Evolutionary conservation across 2,329 filamentous ascomycete species (phyloP), one percentile per base, ranked within the genome.

Genomic region (Cadophora gregata): DNA sequence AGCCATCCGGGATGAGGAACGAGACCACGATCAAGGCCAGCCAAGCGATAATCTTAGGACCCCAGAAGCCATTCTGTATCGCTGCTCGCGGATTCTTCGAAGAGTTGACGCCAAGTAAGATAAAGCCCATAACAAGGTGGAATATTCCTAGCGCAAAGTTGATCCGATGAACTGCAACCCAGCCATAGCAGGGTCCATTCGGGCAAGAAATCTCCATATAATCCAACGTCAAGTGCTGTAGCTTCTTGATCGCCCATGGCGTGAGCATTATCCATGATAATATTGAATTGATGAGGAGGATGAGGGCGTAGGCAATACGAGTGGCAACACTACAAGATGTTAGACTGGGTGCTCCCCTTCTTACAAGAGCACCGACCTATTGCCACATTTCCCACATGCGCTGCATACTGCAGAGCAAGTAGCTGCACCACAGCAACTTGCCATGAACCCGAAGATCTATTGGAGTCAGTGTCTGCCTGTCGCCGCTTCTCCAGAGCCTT

Each of bases 201-300:
- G 93, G 90, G 78, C 96, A 99, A 76, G 91, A 90, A 77, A 99
- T 97, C 75, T 93, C 93, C 82, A 99, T 94, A 77, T 97, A 98
- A 80, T 98, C 93, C 71, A 99, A 86, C 14, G 93, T 96, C 63
- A 98, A 84, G 71, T 96, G 88, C 80, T 98, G 90, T 6, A 99
- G 85, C 79, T 98, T 98, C 76, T 97, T 93, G 77, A 99, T 92
- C 38, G 96, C 96, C 96, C 96, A 99, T 62, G 93, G 93, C 25
- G 96, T 99, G 81, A 99, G 93, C 93, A 98, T 97, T 74, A 99
- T 93, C 96, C 96, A 99, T 42, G 96, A 95, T 61, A 98, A 79
- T 71, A 98, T 97, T 67, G 95, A 97, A 85, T 99, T 99, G 80
- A 98, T 82, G 72, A 99, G 89, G 64, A 99, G 91, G 70, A 99